Evolutionary conservation across 495 filamentous ascomycete species (phyloP).

Genomic region (Bacidia rubella): DNA sequence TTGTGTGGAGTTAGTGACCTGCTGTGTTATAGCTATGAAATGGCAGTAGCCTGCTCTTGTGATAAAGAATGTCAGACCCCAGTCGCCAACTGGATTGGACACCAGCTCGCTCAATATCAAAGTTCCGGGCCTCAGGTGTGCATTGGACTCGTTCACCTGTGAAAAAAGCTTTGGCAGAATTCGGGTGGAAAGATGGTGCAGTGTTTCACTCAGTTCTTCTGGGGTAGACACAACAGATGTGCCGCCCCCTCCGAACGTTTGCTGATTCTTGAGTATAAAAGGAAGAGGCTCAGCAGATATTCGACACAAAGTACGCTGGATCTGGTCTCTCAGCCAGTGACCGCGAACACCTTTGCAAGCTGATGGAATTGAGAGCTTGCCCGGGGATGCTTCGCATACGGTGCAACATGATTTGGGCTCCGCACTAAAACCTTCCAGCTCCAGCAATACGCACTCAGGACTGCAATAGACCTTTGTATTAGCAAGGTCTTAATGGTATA

Average conservation of each 20-base stretch:
- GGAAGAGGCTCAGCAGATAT: slow-evolving; percentile 14
- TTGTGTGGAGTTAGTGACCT: slow-evolving; percentile 18
- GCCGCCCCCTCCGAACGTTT: slow-evolving; percentile 25
- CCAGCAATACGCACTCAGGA: neutral
- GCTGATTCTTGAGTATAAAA: slow-evolving; percentile 26
- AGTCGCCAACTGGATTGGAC: slow-evolving; percentile 17
- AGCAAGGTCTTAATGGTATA: neutral
- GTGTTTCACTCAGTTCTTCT: slow-evolving; percentile 14
- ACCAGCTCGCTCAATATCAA: slow-evolving; percentile 21
- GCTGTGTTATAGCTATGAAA: slow-evolving; percentile 22
- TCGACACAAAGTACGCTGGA: slow-evolving; percentile 8
- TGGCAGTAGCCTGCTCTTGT: slow-evolving; percentile 9
- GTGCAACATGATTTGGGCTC: neutral
- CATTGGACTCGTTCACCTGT: slow-evolving; percentile 17
- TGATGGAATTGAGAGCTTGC: slow-evolving; percentile 9
- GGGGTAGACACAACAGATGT: slow-evolving; percentile 20
- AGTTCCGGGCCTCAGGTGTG: slow-evolving; percentile 16
- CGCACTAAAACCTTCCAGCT: neutral
- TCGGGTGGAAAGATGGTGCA: slow-evolving; percentile 10
- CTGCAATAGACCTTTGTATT: neutral
- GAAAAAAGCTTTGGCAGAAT: slow-evolving; percentile 13
- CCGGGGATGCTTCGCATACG: neutral
- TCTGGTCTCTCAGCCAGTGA: slow-evolving; percentile 18
- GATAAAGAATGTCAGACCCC: slow-evolving; percentile 23
- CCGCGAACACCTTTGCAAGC: slow-evolving; percentile 16